These are phyloP conservation scores for Hylodesmum podocarpum DNA, from an alignment of 306 rosid species.

Conservation along the genomic window DNA sequence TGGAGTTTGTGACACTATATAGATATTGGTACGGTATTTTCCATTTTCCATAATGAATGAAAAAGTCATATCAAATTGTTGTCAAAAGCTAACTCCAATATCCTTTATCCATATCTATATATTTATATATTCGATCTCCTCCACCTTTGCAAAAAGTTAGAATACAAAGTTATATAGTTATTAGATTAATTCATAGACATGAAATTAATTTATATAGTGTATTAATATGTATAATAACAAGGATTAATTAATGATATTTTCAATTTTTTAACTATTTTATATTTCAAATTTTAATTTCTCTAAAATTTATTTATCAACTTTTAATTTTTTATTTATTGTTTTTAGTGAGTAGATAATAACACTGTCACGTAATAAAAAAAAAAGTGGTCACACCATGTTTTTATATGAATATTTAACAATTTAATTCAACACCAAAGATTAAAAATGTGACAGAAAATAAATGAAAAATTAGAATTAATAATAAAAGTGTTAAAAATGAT, in stretches of 20 bases:
- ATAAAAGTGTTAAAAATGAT: not conserved
- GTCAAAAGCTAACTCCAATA: constrained; percentile 8
- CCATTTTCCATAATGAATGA: constrained; percentile 3
- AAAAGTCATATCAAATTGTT: constrained; percentile 15
- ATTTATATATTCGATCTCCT: constrained; percentile 29
- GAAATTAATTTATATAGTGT: not conserved
- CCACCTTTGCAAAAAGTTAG: constrained; percentile 22
- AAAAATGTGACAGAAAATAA: too few relatives aligned
- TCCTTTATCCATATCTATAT: constrained; percentile 34
- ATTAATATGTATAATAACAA: not conserved
- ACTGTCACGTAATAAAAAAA: too few relatives aligned
- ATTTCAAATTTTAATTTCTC: too few relatives aligned
- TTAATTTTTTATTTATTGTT: too few relatives aligned
- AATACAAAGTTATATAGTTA: not conserved
- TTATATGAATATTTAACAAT: too few relatives aligned
- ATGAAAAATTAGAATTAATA: too few relatives aligned
- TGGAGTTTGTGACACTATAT: constrained; percentile 12
- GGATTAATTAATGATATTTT: too few relatives aligned
- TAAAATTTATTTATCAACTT: too few relatives aligned
- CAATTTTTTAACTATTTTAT: too few relatives aligned
- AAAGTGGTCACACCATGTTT: too few relatives aligned
- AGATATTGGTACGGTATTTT: not conserved
- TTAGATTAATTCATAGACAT: not conserved
- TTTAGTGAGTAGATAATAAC: too few relatives aligned
- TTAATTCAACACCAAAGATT: too few relatives aligned